Evolutionary conservation across 1,139 yeast species (phyloP).

Genomic region (Scheffersomyces cryptocercus): DNA sequence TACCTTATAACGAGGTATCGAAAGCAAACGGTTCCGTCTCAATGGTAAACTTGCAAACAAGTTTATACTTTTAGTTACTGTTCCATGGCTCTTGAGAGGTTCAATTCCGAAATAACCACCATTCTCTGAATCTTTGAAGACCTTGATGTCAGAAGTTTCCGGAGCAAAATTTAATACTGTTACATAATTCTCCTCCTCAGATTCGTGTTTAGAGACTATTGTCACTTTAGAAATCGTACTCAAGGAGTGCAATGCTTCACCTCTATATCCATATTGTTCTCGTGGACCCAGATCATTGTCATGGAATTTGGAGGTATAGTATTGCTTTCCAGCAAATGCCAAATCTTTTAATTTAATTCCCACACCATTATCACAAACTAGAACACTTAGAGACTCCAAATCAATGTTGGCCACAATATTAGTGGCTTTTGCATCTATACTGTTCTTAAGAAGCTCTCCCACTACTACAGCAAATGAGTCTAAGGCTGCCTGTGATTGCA

Average conservation of each 20-base stretch:
- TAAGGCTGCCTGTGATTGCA: conserved; percentile 4
- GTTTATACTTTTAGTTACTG: conserved; percentile 47
- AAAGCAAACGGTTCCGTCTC: too few species aligned
- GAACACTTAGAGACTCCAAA: conserved; percentile 58
- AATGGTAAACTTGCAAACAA: conserved; percentile 54
- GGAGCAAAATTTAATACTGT: too few species aligned
- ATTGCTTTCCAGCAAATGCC: conserved; percentile 58
- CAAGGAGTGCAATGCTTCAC: conserved; percentile 77
- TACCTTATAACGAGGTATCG: too few species aligned
- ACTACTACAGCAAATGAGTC: conserved; percentile 41
- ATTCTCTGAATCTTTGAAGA: background rate
- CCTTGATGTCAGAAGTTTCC: too few species aligned
- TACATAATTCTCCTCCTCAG: background rate
- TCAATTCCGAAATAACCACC: background rate
- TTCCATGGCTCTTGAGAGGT: conserved; percentile 38
- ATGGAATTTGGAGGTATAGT: conserved; percentile 70
- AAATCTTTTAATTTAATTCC: conserved; percentile 69
- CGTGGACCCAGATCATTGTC: conserved; percentile 48
- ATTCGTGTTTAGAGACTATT: conserved; percentile 32
- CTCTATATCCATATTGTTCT: conserved; percentile 62
- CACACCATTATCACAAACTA: conserved; percentile 72
- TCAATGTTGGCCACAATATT: conserved; percentile 64
- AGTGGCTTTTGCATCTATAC: conserved; percentile 73
- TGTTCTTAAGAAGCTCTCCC: conserved; percentile 76
- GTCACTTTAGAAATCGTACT: conserved; percentile 31